phyloP scores from a whole-genome alignment of 106 monocot genomes.

The Dendrobium officinale region DNA sequence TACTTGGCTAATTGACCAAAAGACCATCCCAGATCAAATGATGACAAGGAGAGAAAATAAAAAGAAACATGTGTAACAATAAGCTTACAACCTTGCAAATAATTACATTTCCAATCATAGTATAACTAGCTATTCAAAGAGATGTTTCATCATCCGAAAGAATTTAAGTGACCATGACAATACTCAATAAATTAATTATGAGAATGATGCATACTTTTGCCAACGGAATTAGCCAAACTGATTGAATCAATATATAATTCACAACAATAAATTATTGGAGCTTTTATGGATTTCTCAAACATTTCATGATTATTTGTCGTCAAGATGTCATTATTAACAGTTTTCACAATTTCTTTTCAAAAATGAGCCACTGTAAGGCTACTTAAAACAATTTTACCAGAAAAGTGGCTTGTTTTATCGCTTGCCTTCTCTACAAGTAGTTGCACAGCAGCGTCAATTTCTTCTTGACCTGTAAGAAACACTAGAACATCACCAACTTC shows the following conservation, averaged over 20 bases:
- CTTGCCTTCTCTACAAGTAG: conserved; percentile 52
- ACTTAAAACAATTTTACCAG: conserved; percentile 29
- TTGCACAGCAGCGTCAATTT: conserved; percentile 84
- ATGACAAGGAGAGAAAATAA: too few species aligned
- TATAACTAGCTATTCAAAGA: neutral
- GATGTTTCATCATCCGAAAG: neutral
- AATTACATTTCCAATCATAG: neutral
- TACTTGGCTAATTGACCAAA: too few species aligned
- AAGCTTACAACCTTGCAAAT: too few species aligned
- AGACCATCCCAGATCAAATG: too few species aligned
- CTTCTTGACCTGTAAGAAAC: conserved; percentile 97
- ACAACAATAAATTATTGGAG: neutral
- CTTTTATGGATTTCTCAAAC: neutral
- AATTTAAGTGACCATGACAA: neutral
- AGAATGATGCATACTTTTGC: neutral
- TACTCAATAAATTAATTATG: neutral
- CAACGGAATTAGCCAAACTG: neutral
- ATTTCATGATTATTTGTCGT: neutral
- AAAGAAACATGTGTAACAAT: too few species aligned
- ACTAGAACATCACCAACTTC: conserved; percentile 86
- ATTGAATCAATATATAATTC: neutral
- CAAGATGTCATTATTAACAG: neutral
- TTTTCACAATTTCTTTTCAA: neutral
- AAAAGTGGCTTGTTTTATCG: conserved; percentile 24
- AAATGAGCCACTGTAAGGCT: neutral